These are phyloP conservation scores for Heterobasidion occidentale DNA, from an alignment of 1,284 basidiomycete species.

Conservation along the genomic window DNA sequence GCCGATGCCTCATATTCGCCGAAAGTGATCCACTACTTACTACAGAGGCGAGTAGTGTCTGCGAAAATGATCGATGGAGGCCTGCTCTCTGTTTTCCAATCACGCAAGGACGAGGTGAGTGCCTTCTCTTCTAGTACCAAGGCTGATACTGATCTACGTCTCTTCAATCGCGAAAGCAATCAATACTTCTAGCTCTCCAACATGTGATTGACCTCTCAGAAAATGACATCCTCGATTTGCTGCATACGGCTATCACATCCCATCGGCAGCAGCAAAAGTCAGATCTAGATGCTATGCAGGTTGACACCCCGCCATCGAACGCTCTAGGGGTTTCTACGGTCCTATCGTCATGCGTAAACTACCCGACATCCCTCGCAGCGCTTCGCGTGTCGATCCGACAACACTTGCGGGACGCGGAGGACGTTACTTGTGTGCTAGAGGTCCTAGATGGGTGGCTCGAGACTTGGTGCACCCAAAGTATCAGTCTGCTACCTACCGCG, in stretches of 20 bases:
- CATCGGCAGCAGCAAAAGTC: conserved; percentile 18
- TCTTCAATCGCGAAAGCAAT: conserved; percentile 30
- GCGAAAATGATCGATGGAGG: conserved; percentile 53
- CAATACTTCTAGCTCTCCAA: conserved; percentile 42
- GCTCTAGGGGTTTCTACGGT: conserved; percentile 41
- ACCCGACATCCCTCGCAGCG: conserved; percentile 41
- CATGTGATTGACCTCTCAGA: conserved; percentile 57
- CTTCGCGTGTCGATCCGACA: conserved; percentile 50
- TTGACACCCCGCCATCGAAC: conserved; percentile 33
- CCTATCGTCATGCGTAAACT: conserved; percentile 42
- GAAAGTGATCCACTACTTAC: conserved; percentile 45
- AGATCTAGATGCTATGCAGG: conserved; percentile 43
- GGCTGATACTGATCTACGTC: not conserved
- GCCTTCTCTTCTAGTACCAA: not conserved
- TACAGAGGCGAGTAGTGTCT: conserved; percentile 45
- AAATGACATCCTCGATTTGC: conserved; percentile 43
- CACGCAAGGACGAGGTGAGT: conserved; percentile 61
- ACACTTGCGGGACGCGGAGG: conserved; percentile 44
- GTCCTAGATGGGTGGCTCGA: conserved; percentile 50
- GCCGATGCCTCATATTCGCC: conserved; percentile 35
- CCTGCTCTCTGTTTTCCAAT: conserved; percentile 40
- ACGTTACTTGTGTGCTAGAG: conserved; percentile 40
- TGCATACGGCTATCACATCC: conserved; percentile 34
- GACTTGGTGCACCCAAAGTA: conserved; percentile 31
- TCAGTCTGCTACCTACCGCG: conserved; percentile 29